Base-by-base conservation (phyloP, 805 yeast genomes). In the Cyberlindnera petersonii region DNA sequence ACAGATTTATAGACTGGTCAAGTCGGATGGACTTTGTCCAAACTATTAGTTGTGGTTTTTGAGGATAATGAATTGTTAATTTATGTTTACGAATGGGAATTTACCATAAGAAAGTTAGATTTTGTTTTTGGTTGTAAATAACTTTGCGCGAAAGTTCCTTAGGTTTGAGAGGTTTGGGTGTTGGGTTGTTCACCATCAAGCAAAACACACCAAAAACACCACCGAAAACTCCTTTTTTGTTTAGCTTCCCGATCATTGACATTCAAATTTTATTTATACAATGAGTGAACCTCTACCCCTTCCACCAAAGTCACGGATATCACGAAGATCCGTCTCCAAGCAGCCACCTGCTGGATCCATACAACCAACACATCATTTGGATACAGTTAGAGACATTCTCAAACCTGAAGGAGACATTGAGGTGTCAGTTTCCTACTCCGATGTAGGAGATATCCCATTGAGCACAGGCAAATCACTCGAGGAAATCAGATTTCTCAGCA, bases 11-110 rank as follows among this genome's bases (percentile, higher is more conserved):
- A 62, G 64, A 35, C 63, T 79, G 46, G 79, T 82, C 42, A 76
- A 77, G 50, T 74, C 79, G 11, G 88, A 82, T 53, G 72, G 78
- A 17, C 59, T 82, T 20, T 75, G 83, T 55, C 87, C 86, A 9
- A 80, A 80, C 53, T 73, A 74, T 46, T 78, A 55, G 43, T n/a
- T n/a, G n/a, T n/a, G n/a, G n/a, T n/a, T n/a, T n/a, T n/a, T n/a
- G n/a, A n/a, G n/a, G n/a, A n/a, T n/a, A n/a, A n/a, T n/a, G n/a
- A n/a, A n/a, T n/a, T n/a, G n/a, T n/a, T n/a, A n/a, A n/a, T n/a
- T n/a, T n/a, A n/a, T n/a, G n/a, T n/a, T n/a, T n/a, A n/a, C n/a
- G n/a, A n/a, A n/a, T n/a, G n/a, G n/a, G n/a, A n/a, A n/a, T n/a
- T n/a, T n/a, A n/a, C n/a, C n/a, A n/a, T n/a, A n/a, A n/a, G n/a